Conservation (phyloP, 202 grass and related monocot genomes). For the Brachypodium distachyon region DNA sequence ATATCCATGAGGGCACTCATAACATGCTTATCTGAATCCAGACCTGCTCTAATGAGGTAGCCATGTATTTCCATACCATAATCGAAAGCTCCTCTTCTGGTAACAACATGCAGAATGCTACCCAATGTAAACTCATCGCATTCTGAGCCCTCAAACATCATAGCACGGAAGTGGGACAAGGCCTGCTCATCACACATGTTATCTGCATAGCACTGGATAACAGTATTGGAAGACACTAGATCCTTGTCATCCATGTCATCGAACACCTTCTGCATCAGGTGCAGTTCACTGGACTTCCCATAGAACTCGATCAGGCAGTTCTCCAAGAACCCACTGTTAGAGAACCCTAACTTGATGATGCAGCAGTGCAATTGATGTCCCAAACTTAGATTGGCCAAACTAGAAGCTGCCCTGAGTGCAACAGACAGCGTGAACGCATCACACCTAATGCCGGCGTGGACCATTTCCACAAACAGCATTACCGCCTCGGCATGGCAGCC, state of each 20-base stretch:
- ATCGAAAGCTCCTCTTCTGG: conserved; percentile 23
- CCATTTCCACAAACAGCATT: conserved; percentile 43
- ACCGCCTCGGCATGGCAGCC: conserved; percentile 30
- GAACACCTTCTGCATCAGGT: conserved; percentile 44
- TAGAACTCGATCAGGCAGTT: conserved; percentile 60
- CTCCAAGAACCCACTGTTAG: conserved; percentile 33
- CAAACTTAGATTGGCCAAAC: conserved; percentile 15
- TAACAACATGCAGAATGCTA: conserved; percentile 39
- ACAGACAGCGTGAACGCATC: conserved; percentile 47
- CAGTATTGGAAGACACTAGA: conserved; percentile 64
- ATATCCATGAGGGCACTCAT: conserved; percentile 60
- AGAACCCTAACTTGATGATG: conserved; percentile 48
- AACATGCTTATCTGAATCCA: conserved; percentile 48
- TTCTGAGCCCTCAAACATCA: conserved; percentile 32
- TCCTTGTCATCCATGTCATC: conserved; percentile 30
- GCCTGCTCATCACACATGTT: conserved; percentile 31
- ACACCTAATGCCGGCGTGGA: not conserved
- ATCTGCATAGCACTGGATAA: conserved; percentile 44
- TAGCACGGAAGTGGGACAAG: conserved; percentile 34
- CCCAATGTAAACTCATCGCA: conserved; percentile 56
- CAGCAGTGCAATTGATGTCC: conserved; percentile 49
- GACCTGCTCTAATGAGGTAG: conserved; percentile 35
- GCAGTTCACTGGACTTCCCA: conserved; percentile 34
- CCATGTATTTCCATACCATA: conserved; percentile 61
- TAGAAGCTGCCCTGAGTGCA: conserved; percentile 43